Evolutionary conservation across 352 stramenopile genomes (phyloP), one percentile per base, ranked within the genome.

Genomic region (Phytophthora quininea): DNA sequence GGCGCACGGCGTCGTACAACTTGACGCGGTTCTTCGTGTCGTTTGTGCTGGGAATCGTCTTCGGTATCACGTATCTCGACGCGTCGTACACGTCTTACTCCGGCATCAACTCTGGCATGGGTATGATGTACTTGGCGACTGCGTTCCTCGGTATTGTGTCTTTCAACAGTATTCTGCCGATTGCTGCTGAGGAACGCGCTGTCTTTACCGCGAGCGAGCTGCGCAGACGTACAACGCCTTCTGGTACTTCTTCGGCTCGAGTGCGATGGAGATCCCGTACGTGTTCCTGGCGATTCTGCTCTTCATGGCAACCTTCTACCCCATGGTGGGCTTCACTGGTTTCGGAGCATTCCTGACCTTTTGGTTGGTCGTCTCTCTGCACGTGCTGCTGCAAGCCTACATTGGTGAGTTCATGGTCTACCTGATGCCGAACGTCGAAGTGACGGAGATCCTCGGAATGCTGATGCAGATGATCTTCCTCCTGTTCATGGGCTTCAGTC

Each of bases 1-100:
- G 81, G 82, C 78, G 91, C 29, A 92, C 78, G 31, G 84, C 89
- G 35, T 76, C 76, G 43, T 97, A 97, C 73, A 96, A 95, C 71
- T 56, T 91, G 10, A 82, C 83, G 3, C 80, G 91, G 7, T 56
- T 89, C 1, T 56, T 83, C 9, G 62, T 93, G 7, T 88, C 66
- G 53, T 30, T 61, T 9, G 31, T 87, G 1, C 80, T 93, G 55
- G 82, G 76, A 5, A 56, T 93, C 11, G 64, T 96, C 31, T 77
- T 93, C 15, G 80, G 73, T 19, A 50, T 83, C 9, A 68, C 90
- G 14, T 93, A 85, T 45, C 15, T 74, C 19, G 43, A 57, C 19
- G 31, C 46, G 5, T 31, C 74, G n/a, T 74, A 69, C 46, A 35
- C 6, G 9, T 64, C 63, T 1, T 75, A 62, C 48, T 47, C 12